Percentiles rank a stretch among this genome's conserved stretches.
These are phyloP conservation scores for Nicotiana paniculata DNA, from an alignment of 257 asterid genomes.

Conservation along the genomic window DNA sequence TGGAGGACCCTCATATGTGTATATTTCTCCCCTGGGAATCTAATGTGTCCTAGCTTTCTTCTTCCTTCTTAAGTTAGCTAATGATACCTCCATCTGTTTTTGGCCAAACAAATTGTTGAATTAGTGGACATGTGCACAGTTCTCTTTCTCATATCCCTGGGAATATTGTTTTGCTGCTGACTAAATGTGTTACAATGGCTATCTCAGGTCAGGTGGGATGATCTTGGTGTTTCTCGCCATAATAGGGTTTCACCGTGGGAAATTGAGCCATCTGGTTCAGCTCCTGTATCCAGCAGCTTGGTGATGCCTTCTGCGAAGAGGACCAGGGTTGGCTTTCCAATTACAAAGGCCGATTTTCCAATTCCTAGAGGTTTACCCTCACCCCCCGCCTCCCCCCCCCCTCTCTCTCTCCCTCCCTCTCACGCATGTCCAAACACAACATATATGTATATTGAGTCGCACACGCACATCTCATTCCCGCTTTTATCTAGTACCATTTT, in stretches of 20 bases:
- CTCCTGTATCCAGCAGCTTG: conserved; percentile 56
- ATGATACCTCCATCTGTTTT: background rate
- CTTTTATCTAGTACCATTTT: background rate
- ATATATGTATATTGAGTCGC: background rate
- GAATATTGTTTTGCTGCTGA: background rate
- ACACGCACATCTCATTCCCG: background rate
- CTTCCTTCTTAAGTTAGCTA: background rate
- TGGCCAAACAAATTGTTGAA: background rate
- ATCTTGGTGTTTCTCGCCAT: conserved; percentile 58
- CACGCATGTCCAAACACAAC: background rate
- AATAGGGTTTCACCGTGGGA: conserved; percentile 99
- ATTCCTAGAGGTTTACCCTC: conserved; percentile 41
- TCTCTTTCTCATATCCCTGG: background rate
- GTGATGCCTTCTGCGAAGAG: conserved; percentile 66
- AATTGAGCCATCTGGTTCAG: conserved; percentile 62
- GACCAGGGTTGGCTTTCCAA: conserved; percentile 56
- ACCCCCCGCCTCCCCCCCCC: background rate
- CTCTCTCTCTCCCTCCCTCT: background rate
- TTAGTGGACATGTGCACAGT: background rate
- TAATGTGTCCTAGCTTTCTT: background rate
- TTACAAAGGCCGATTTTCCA: conserved; percentile 45
- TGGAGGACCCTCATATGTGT: background rate
- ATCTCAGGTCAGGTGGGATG: conserved; percentile 96
- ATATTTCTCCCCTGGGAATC: background rate
- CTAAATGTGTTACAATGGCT: background rate